Evolutionary conservation across 257 asterid species (phyloP).

Genomic region (Solanum chiquidenum): DNA sequence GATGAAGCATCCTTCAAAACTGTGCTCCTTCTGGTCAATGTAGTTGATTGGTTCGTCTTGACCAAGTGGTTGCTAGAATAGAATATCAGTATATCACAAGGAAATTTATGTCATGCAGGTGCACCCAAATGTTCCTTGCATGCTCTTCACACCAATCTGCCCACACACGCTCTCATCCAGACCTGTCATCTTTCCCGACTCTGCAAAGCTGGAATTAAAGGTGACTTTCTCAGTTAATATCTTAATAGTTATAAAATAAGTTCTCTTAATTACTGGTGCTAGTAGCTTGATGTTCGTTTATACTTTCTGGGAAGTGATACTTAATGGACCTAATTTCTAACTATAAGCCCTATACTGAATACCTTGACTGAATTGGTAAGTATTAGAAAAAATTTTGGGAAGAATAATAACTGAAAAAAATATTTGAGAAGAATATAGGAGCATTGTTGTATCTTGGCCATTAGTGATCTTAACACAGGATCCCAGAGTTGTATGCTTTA

Average conservation of each 20-base stretch:
- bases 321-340: neutral
- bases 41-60: neutral
- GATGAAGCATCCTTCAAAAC: neutral
- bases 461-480: neutral
- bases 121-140: constrained; percentile 98
- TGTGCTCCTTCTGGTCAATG: neutral
- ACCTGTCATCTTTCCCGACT: constrained; percentile 98
- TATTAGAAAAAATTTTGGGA: neutral
- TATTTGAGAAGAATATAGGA: neutral
- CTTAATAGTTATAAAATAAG: neutral
- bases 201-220: constrained; percentile 91
- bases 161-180: constrained; percentile 98
- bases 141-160: constrained; percentile 96
- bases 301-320: neutral
- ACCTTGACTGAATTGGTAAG: neutral
- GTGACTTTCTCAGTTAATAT: constrained; percentile 20
- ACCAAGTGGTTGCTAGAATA: neutral
- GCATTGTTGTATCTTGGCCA: neutral
- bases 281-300: neutral
- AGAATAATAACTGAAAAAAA: neutral
- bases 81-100: neutral
- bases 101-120: constrained; percentile 41
- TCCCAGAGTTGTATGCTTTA: neutral
- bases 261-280: neutral
- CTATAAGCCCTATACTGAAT: neutral